Evolutionary conservation across 163 green algal species (phyloP).

Genomic region (Prototheca wickerhamii): DNA sequence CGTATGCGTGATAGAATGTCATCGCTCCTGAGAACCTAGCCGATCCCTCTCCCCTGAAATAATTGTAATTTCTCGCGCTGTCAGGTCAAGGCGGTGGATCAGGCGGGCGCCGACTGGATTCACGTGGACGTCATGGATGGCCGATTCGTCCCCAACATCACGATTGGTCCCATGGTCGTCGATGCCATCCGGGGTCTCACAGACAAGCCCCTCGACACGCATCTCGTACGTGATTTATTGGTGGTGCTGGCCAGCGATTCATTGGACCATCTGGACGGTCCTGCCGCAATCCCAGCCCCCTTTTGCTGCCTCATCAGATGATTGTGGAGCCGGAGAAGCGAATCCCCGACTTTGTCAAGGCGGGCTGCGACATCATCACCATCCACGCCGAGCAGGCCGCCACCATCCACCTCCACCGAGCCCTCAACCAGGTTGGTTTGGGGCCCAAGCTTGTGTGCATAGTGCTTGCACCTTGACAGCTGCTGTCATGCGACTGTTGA

Average conservation of each 20-base stretch:
- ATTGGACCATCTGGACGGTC: no score
- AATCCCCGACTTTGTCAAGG: slow-evolving; percentile 88
- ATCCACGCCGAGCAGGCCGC: slow-evolving; percentile 85
- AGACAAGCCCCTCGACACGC: slow-evolving; percentile 88
- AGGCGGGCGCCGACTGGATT: slow-evolving; percentile 88
- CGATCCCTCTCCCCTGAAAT: neutral
- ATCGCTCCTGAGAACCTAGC: neutral
- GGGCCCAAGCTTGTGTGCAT: slow-evolving; percentile 5
- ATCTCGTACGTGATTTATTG: slow-evolving; percentile 61
- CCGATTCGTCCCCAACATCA: slow-evolving; percentile 97
- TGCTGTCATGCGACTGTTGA: slow-evolving; percentile 43
- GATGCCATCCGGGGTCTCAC: slow-evolving; percentile 90
- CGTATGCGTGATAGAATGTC: neutral
- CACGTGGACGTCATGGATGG: slow-evolving; percentile 93
- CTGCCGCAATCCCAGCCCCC: no score
- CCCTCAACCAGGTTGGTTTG: slow-evolving; percentile 62
- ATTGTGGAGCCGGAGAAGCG: slow-evolving; percentile 97
- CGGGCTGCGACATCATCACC: slow-evolving; percentile 96
- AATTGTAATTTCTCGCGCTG: neutral
- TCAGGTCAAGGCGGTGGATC: slow-evolving; percentile 78
- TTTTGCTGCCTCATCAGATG: no score
- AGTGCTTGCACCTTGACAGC: neutral
- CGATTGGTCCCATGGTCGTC: slow-evolving; percentile 93
- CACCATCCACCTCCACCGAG: slow-evolving; percentile 94
- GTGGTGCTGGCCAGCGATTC: no score